Evolutionary conservation across 768 basidiomycete genomes (phyloP).

Genomic region (Leccinum rimulosum): DNA sequence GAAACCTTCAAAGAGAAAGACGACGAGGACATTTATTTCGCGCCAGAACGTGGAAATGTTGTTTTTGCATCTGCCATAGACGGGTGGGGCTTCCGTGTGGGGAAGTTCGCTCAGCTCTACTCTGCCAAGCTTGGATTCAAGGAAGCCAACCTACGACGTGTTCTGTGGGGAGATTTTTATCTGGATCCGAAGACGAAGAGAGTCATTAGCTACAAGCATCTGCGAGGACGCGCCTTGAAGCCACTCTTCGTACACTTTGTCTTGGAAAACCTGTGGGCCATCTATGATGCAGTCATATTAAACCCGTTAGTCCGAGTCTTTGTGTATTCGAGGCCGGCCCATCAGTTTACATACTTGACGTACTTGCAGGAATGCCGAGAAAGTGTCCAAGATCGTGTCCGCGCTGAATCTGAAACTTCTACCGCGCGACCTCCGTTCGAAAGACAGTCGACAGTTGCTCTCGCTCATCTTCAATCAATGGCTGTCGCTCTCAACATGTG

Average conservation of each 20-base stretch:
- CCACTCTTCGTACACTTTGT: slow-evolving; percentile 97
- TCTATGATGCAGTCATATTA: slow-evolving; percentile 85
- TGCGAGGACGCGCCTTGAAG: slow-evolving; percentile 83
- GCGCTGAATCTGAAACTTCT: slow-evolving; percentile 80
- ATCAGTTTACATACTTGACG: slow-evolving; percentile 8
- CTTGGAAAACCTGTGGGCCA: slow-evolving; percentile 95
- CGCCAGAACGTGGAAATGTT: slow-evolving; percentile 93
- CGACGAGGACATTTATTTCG: slow-evolving; percentile 97
- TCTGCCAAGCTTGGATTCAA: slow-evolving; percentile 87
- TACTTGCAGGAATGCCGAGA: slow-evolving; percentile 74
- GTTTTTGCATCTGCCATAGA: slow-evolving; percentile 95
- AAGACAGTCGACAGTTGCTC: slow-evolving; percentile 82
- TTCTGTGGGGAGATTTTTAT: slow-evolving; percentile 97
- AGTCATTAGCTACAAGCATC: slow-evolving; percentile 87
- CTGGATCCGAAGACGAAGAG: slow-evolving; percentile 94
- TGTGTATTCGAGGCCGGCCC: neutral
- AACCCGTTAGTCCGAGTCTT: slow-evolving; percentile 69
- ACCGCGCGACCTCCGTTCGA: slow-evolving; percentile 87
- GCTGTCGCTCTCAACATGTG: slow-evolving; percentile 90
- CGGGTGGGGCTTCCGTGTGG: slow-evolving; percentile 95
- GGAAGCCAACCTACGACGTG: slow-evolving; percentile 78
- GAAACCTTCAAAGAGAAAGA: slow-evolving; percentile 91
- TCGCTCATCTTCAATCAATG: slow-evolving; percentile 91
- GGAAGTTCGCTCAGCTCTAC: slow-evolving; percentile 92
- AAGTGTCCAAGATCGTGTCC: slow-evolving; percentile 82